Base-by-base conservation (phyloP, 2,329 filamentous ascomycete genomes). In the Anisogramma anomala region DNA sequence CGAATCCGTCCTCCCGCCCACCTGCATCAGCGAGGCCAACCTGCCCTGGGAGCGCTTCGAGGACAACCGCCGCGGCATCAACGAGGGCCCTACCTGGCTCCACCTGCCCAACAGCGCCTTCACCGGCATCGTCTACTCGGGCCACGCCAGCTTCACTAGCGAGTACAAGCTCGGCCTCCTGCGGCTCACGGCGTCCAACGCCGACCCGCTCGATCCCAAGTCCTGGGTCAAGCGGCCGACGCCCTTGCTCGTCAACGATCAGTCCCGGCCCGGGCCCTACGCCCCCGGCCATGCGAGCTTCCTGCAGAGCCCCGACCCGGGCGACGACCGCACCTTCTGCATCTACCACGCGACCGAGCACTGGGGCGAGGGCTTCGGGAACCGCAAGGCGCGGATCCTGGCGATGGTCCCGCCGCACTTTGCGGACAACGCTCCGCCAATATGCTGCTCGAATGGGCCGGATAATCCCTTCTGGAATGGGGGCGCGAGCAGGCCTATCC, bases 61-160 rank as follows among this genome's bases (percentile, higher is more conserved):
- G 20, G 38, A 42, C 18, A 47, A 46, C 1, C 39, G 41, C 6
- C 49, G 49, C 3, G 49, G 49, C 25, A 46, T 50, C 27, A 50
- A 50, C 23, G 49, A 50, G 39, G 49, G 49, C 3, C 49, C 49
- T 4, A 49, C 49, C 10, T 50, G 49, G 49, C 41, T 50, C 15
- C 38, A 43, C 40, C 33, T 46, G 28, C 27, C 48, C 41, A 42
- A 46, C 34, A 41, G 39, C 18, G 43, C 46, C 2, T 50, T 50
- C 28, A 35, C 45, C 13, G 49, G 49, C 14, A 50, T 50, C 19
- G 49, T 50, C 3, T 50, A 47, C 31, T 50, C 49, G 10, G 49
- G 45, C 27, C 48, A 50, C 18, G 49, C 48, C 7, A 49, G 48
- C 38, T 50, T 48, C 48, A 50, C 49, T 17, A 49, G 49, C 39